Base-by-base conservation (phyloP, 306 rosid genomes). In the Citrullus amarus region DNA sequence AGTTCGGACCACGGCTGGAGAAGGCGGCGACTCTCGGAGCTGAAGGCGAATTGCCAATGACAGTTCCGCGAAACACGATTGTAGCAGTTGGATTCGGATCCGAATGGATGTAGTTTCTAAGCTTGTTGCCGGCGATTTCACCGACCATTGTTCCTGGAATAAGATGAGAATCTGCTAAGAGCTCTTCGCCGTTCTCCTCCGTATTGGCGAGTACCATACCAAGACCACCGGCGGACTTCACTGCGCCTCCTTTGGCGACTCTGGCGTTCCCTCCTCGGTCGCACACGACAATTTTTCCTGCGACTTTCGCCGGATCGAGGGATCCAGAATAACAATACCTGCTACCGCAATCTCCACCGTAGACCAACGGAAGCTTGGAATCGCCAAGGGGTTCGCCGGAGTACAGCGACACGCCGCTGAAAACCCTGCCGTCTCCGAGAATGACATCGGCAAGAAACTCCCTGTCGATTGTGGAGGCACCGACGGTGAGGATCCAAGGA, bases 401-500 rank as follows among this genome's bases (percentile, higher is more conserved):
- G 58, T 89, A 92, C 76, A 95, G 78, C 7, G 97, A 92, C 4
- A 91, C 97, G 46, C 97, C 97, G 0, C 80, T 67, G 1, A 89
- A 81, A 75, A 89, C 75, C 5, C 88, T 83, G 1, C 81, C 90
- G 36, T 95, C 89, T 0, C 97, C 97, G 3, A 91, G 88, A 70
- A 90, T 32, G 18, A 89, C 97, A 50, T 92, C 89, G 5, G 92
- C 91, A 0, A 90, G 97, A 84, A 92, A 95, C 78, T 92, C 97
- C 14, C 97, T 65, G 58, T 92, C 97, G 13, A 95, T 12, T 0
- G 97, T 92, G 3, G 98, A 95, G 76, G 92, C 97, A 17, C 97
- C 96, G 12, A 95, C 96, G 0, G 97, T 95, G 2, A 95, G 56
- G 67, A 95, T 95, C 98, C 97, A 95, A 3, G 97, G 97, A 12